Conservation (phyloP, 495 filamentous ascomycete genomes). For the Lasiosphaeria ovina region DNA sequence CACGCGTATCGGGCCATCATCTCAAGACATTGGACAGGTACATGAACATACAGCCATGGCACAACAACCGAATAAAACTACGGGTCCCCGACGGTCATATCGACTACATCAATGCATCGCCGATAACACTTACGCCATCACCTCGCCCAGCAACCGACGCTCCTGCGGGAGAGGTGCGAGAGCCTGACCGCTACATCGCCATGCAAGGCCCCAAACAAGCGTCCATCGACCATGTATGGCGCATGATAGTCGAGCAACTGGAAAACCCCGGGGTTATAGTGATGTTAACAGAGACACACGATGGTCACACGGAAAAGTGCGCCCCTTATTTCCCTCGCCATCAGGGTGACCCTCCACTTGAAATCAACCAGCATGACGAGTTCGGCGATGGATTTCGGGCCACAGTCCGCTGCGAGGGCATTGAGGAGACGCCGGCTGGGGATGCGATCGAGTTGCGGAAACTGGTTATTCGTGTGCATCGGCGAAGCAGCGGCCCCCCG, state of each 20-base stretch:
- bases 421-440: conserved; percentile 46
- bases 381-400: conserved; percentile 62
- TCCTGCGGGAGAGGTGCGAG: conserved; percentile 30
- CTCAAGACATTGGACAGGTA: conserved; percentile 68
- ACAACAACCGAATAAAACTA: conserved; percentile 79
- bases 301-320: conserved; percentile 83
- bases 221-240: conserved; percentile 79
- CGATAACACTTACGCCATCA: conserved; percentile 67
- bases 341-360: conserved; percentile 49
- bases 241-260: conserved; percentile 90
- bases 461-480: conserved; percentile 45
- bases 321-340: conserved; percentile 80
- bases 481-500: neutral
- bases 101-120: conserved; percentile 97
- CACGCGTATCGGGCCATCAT: conserved; percentile 50
- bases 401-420: conserved; percentile 49
- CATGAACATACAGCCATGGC: conserved; percentile 80
- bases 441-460: conserved; percentile 55
- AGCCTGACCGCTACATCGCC: conserved; percentile 51
- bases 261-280: conserved; percentile 79
- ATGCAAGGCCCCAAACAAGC: conserved; percentile 78
- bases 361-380: conserved; percentile 59
- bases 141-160: conserved; percentile 50
- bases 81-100: conserved; percentile 73
- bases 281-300: conserved; percentile 92